Evolutionary conservation across 225 moss, liverwort and hornwort genomes (phyloP).

Genomic region (Thuidium tamariscinum): DNA sequence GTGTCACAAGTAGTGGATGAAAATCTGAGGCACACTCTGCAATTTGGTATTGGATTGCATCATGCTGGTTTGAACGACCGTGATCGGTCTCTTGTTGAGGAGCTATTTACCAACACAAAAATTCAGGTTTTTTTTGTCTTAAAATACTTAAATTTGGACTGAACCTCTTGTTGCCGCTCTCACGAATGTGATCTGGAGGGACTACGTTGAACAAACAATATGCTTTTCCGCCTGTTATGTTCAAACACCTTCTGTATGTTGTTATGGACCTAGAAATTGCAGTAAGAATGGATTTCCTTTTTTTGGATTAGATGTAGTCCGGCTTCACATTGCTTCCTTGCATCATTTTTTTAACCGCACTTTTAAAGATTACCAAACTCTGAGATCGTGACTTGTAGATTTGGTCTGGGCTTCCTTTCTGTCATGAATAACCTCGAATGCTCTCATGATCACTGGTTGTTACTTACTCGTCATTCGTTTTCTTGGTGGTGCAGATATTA

Average conservation of each 20-base stretch:
- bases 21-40: conserved; percentile 95
- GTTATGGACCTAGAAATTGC: neutral
- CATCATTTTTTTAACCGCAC: neutral
- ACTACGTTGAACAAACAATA: neutral
- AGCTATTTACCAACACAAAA: conserved; percentile 87
- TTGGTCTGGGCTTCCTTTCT: neutral
- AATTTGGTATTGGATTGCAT: conserved; percentile 94
- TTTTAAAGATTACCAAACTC: neutral
- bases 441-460: neutral
- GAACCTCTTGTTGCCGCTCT: neutral
- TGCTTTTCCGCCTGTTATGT: neutral
- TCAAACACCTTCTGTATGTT: neutral
- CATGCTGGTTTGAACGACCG: conserved; percentile 97
- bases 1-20: conserved; percentile 78
- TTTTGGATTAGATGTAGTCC: neutral
- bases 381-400: neutral
- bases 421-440: neutral
- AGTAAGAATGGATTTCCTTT: neutral
- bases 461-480: neutral
- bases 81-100: conserved; percentile 90
- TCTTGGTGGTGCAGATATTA: conserved; percentile 54
- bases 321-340: neutral
- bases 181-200: neutral
- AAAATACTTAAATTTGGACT: neutral
- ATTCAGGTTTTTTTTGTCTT: conserved; percentile 54